phyloP scores from a whole-genome alignment of 768 basidiomycete genomes.

The Mycena latifolia region DNA sequence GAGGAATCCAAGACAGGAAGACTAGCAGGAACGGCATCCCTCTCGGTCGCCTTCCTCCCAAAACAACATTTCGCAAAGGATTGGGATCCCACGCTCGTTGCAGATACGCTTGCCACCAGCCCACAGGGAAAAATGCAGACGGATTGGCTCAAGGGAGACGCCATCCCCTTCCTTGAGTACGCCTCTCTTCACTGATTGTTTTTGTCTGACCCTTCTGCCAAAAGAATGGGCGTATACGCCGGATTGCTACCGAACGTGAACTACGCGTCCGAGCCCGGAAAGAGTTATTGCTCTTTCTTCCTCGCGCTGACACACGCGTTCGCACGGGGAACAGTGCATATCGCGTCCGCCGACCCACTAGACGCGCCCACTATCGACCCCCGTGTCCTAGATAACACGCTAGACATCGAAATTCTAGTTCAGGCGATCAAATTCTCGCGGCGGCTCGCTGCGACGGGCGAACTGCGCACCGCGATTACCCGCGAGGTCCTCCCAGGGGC shows the following conservation, averaged over 20 bases:
- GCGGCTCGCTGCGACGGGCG: conserved; percentile 30
- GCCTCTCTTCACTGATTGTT: background rate
- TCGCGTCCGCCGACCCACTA: conserved; percentile 56
- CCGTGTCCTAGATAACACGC: conserved; percentile 48
- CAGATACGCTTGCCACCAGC: background rate
- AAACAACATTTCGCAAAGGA: conserved; percentile 20
- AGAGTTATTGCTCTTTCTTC: conserved; percentile 39
- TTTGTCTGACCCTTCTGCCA: background rate
- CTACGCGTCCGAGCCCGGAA: conserved; percentile 32
- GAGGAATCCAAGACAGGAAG: conserved; percentile 18
- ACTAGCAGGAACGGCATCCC: conserved; percentile 18
- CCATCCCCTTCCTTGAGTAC: conserved; percentile 35
- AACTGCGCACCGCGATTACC: conserved; percentile 17
- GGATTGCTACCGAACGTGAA: conserved; percentile 26
- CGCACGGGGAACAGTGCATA: conserved; percentile 57
- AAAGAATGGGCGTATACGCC: conserved; percentile 9
- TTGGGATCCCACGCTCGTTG: background rate
- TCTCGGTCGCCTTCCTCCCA: conserved; percentile 29
- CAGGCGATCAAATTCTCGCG: conserved; percentile 42
- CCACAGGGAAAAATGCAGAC: background rate
- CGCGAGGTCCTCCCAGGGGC: conserved; percentile 34
- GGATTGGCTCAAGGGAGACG: conserved; percentile 25
- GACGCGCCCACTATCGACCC: conserved; percentile 59
- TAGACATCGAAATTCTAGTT: conserved; percentile 40
- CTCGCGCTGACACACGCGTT: conserved; percentile 48